These are phyloP conservation scores for Naumovozyma castellii DNA, from an alignment of 805 yeast species.

Conservation along the genomic window DNA sequence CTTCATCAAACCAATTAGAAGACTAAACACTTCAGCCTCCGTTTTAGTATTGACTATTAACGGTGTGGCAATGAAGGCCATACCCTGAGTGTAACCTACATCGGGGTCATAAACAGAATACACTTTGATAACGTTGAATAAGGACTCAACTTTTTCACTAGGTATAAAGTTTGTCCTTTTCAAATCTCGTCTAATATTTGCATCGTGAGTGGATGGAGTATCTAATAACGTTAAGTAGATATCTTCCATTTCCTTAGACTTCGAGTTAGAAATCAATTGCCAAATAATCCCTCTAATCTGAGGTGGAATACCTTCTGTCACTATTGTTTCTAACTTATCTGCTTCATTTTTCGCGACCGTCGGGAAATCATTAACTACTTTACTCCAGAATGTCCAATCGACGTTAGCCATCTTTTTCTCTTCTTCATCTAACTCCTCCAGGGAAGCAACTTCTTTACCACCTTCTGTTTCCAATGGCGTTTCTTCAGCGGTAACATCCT, in stretches of 20 bases:
- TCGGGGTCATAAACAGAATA: slow-evolving; percentile 82
- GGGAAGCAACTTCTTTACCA: slow-evolving; percentile 4
- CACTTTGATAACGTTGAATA: slow-evolving; percentile 70
- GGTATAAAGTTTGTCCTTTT: slow-evolving; percentile 78
- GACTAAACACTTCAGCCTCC: slow-evolving; percentile 77
- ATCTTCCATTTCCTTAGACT: slow-evolving; percentile 40
- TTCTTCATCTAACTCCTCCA: slow-evolving; percentile 22
- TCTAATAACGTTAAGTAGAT: slow-evolving; percentile 35
- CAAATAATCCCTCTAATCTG: slow-evolving; percentile 84
- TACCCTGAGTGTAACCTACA: slow-evolving; percentile 96
- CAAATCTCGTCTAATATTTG: slow-evolving; percentile 71
- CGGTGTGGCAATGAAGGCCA: slow-evolving; percentile 90
- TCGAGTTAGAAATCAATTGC: slow-evolving; percentile 81
- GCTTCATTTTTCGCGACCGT: slow-evolving; percentile 54
- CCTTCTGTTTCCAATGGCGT: neutral
- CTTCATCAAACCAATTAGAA: slow-evolving; percentile 75
- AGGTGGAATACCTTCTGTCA: slow-evolving; percentile 71
- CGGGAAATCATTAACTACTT: slow-evolving; percentile 69
- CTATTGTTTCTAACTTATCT: slow-evolving; percentile 46
- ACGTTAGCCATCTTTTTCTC: slow-evolving; percentile 33
- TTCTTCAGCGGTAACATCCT: slow-evolving; percentile 3
- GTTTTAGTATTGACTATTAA: slow-evolving; percentile 55
- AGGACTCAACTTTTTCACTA: slow-evolving; percentile 47
- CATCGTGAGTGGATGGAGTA: slow-evolving; percentile 55
- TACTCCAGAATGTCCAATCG: slow-evolving; percentile 86